phyloP scores from a whole-genome alignment of 2,329 filamentous ascomycete genomes.

The Furcasterigmium furcatum region DNA sequence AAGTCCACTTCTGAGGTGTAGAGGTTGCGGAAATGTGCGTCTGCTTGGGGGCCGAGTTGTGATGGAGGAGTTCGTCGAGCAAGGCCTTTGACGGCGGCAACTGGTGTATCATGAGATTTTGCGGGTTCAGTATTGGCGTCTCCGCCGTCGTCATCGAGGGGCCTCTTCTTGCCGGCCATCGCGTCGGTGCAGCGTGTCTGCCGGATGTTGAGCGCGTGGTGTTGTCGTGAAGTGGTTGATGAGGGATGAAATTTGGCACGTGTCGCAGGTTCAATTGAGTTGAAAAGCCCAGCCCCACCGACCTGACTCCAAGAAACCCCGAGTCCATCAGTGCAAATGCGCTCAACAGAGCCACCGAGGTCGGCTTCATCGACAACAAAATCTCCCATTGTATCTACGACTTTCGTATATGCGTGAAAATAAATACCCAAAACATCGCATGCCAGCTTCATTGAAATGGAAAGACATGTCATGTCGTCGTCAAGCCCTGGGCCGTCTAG shows the following conservation, averaged over 20 bases:
- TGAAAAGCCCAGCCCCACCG: too few species aligned
- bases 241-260: neutral
- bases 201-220: too few species aligned
- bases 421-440: neutral
- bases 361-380: too few species aligned
- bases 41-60: slow-evolving; percentile 7
- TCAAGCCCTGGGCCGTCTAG: neutral
- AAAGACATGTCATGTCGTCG: neutral
- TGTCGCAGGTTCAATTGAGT: neutral
- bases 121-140: slow-evolving; percentile 3
- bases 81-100: too few species aligned
- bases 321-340: too few species aligned
- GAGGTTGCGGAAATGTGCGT: slow-evolving; percentile 23
- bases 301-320: too few species aligned
- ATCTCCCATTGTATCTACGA: too few species aligned
- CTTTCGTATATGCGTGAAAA: neutral
- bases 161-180: slow-evolving; percentile 4
- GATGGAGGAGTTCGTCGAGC: neutral
- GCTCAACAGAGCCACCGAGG: too few species aligned
- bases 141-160: slow-evolving; percentile 3
- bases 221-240: neutral
- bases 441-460: neutral
- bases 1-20: slow-evolving; percentile 41
- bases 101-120: too few species aligned
- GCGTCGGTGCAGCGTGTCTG: neutral